These are phyloP conservation scores for Prunus dulcis DNA, from an alignment of 306 rosid genomes.

Conservation along the genomic window DNA sequence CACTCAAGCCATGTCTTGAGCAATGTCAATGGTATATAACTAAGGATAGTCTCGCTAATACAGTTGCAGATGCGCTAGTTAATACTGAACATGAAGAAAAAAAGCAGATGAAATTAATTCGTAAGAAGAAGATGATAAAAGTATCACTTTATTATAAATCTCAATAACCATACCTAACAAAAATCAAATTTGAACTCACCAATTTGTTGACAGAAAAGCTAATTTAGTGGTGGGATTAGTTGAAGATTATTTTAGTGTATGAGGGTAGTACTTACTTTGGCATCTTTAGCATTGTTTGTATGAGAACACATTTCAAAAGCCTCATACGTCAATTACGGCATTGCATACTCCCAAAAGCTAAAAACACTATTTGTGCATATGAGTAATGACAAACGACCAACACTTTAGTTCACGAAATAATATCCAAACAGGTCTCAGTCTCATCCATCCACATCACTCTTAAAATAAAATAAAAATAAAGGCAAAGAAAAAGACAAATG, in stretches of 20 bases:
- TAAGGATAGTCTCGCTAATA: too few relatives aligned
- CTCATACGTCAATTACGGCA: constrained; percentile 28
- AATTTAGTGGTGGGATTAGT: constrained; percentile 5
- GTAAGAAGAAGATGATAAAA: too few relatives aligned
- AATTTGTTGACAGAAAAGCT: constrained; percentile 7
- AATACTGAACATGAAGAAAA: too few relatives aligned
- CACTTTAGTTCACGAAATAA: neutral
- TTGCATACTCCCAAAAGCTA: neutral
- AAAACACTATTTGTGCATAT: neutral
- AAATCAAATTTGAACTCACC: constrained; percentile 3
- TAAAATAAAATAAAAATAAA: neutral
- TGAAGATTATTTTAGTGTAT: neutral
- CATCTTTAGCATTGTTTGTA: neutral
- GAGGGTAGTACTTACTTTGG: too few relatives aligned
- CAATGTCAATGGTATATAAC: neutral
- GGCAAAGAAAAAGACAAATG: neutral
- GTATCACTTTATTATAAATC: neutral
- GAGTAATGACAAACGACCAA: neutral
- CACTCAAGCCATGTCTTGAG: neutral
- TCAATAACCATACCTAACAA: neutral
- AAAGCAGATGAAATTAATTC: too few relatives aligned
- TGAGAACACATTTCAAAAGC: constrained; percentile 9
- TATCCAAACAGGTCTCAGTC: constrained; percentile 7
- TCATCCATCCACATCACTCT: constrained; percentile 9
- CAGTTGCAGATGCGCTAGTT: too few relatives aligned